Percentiles rank a stretch among this genome's conserved stretches.
Conservation (phyloP, 768 basidiomycete species). For the Podaxis pistillaris region DNA sequence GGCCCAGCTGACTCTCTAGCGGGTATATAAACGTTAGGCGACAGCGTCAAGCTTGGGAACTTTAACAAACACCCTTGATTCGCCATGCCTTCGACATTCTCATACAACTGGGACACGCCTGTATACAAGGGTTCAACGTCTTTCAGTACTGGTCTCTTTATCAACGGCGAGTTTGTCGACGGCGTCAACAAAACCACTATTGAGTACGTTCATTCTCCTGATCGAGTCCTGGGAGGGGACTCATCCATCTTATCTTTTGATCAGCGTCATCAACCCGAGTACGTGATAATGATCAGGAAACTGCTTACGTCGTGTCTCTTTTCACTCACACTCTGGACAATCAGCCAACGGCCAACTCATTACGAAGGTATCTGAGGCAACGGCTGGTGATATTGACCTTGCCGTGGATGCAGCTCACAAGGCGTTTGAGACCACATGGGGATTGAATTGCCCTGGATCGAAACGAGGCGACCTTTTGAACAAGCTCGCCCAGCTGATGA, state of each 20-base stretch:
- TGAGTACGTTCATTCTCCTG: constrained; percentile 44
- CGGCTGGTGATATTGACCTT: constrained; percentile 66
- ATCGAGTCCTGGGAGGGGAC: background rate
- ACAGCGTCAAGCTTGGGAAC: background rate
- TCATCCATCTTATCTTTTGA: constrained; percentile 15
- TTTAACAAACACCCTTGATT: background rate
- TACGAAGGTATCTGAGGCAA: constrained; percentile 57
- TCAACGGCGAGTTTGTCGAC: constrained; percentile 66
- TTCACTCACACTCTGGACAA: background rate
- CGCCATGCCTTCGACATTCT: constrained; percentile 34
- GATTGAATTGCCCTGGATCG: constrained; percentile 50
- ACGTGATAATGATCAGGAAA: constrained; percentile 14
- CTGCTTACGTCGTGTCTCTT: constrained; percentile 4
- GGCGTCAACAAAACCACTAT: constrained; percentile 53
- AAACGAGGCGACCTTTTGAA: constrained; percentile 27
- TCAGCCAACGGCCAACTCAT: constrained; percentile 62
- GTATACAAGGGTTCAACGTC: constrained; percentile 56
- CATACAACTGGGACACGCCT: constrained; percentile 50
- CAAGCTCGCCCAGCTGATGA: constrained; percentile 32
- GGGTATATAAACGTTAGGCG: background rate
- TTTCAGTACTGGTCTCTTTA: constrained; percentile 70
- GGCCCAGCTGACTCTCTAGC: background rate
- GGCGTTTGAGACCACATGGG: constrained; percentile 61
- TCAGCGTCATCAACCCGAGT: constrained; percentile 57
- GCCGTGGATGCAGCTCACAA: constrained; percentile 67